A percentile compares a stretch with the other conserved stretches of the same genome.
Evolutionary conservation across 805 yeast genomes (phyloP).

Genomic region (Sugiyamaella chiloensis): DNA sequence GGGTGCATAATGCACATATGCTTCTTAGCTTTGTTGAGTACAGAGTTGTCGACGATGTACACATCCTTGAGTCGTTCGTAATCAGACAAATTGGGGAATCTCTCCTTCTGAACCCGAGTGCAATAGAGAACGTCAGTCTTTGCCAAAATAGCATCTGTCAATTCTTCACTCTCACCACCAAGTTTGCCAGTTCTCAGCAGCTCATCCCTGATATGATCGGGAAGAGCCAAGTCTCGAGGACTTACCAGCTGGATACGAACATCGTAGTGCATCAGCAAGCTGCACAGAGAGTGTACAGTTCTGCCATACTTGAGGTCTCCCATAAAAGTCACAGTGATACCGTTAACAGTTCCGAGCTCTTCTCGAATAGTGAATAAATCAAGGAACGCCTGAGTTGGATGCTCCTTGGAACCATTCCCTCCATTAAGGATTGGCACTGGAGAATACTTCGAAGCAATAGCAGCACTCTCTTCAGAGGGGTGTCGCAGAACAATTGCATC

Average conservation of each 20-base stretch:
- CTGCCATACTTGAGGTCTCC: constrained; percentile 98
- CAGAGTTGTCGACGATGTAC: constrained; percentile 88
- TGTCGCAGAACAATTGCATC: constrained; percentile 98
- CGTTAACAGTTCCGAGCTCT: constrained; percentile 97
- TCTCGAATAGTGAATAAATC: constrained; percentile 98
- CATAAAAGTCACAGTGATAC: constrained; percentile 96
- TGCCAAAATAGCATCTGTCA: constrained; percentile 82
- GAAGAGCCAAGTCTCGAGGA: constrained; percentile 84
- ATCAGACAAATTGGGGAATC: constrained; percentile 72
- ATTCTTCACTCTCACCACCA: constrained; percentile 65
- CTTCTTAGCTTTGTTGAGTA: constrained; percentile 87
- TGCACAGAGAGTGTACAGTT: constrained; percentile 95
- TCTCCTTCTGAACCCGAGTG: constrained; percentile 96
- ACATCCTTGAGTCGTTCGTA: constrained; percentile 87
- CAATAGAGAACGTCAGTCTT: constrained; percentile 94
- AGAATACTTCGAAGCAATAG: constrained; percentile 91
- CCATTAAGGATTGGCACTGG: constrained; percentile 97
- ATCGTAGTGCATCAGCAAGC: constrained; percentile 85
- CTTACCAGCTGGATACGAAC: constrained; percentile 89
- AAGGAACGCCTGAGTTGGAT: constrained; percentile 97
- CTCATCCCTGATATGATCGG: constrained; percentile 66
- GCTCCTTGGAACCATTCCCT: constrained; percentile 97
- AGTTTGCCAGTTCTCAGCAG: constrained; percentile 66
- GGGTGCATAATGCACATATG: constrained; percentile 99
- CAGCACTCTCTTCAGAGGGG: constrained; percentile 88